A percentile compares a stretch with the other conserved stretches of the same genome.
These are phyloP conservation scores for Apiospora pterosperma DNA, from an alignment of 2,329 filamentous ascomycete species.

Conservation along the genomic window DNA sequence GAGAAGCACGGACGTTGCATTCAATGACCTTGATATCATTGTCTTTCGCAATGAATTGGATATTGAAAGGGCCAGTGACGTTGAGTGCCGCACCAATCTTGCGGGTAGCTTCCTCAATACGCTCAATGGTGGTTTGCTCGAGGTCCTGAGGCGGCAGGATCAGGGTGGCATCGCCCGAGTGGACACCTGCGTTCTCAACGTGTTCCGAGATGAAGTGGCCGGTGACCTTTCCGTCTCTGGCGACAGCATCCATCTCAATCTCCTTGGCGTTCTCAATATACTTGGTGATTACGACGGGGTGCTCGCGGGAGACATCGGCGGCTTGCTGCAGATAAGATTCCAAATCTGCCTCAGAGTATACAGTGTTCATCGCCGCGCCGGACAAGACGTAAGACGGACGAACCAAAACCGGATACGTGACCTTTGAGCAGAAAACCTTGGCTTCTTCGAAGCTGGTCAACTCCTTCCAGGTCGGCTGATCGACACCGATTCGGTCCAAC, in stretches of 20 bases:
- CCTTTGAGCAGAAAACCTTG: slow-evolving; percentile 78
- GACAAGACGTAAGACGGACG: slow-evolving; percentile 96
- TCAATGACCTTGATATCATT: slow-evolving; percentile 99
- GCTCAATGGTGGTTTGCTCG: slow-evolving; percentile 78
- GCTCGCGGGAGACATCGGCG: slow-evolving; percentile 86
- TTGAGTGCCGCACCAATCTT: slow-evolving; percentile 95
- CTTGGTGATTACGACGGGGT: slow-evolving; percentile 98
- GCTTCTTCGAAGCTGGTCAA: slow-evolving; percentile 93
- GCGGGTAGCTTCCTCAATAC: slow-evolving; percentile 90
- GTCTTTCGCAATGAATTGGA: slow-evolving; percentile 99
- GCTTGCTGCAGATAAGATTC: slow-evolving; percentile 87
- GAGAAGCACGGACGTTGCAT: slow-evolving; percentile 93
- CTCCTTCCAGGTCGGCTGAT: slow-evolving; percentile 98
- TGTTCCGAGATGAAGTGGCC: slow-evolving; percentile 98
- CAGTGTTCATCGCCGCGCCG: slow-evolving; percentile 98
- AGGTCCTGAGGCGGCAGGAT: slow-evolving; percentile 94
- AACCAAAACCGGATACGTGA: slow-evolving; percentile 90
- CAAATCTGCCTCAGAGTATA: slow-evolving; percentile 92
- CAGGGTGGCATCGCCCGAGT: slow-evolving; percentile 95
- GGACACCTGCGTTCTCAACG: slow-evolving; percentile 96
- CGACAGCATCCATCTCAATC: slow-evolving; percentile 99
- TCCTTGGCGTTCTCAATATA: slow-evolving; percentile 99
- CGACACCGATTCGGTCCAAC: slow-evolving; percentile 90
- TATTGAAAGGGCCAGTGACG: slow-evolving; percentile 96
- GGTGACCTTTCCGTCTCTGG: slow-evolving; percentile 81